phyloP scores from a whole-genome alignment of 768 basidiomycete genomes.

The Sarcodon aspratus region DNA sequence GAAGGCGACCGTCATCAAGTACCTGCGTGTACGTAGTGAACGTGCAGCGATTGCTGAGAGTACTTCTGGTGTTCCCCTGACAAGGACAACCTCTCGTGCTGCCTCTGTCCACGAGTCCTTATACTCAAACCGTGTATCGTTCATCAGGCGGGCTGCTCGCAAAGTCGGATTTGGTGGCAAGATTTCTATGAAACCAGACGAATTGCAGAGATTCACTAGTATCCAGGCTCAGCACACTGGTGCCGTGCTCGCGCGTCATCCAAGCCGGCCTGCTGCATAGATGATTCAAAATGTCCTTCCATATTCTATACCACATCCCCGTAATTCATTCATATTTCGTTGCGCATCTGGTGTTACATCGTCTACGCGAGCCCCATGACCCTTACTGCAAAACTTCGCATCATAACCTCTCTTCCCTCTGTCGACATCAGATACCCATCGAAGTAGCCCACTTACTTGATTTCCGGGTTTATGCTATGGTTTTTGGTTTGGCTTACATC shows the following conservation, averaged over 20 bases:
- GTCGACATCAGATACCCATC: no score
- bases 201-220: conserved; percentile 75
- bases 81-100: conserved; percentile 81
- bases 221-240: conserved; percentile 80
- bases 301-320: no score
- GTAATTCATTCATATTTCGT: no score
- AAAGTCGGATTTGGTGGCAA: conserved; percentile 84
- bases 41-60: conserved; percentile 23
- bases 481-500: no score
- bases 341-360: no score
- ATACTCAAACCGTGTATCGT: conserved; percentile 92
- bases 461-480: no score
- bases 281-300: background rate
- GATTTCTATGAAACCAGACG: conserved; percentile 73
- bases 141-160: conserved; percentile 80
- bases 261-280: conserved; percentile 38
- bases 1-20: conserved; percentile 88
- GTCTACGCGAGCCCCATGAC: no score
- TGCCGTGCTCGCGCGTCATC: conserved; percentile 66
- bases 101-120: conserved; percentile 85
- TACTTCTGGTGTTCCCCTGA: conserved; percentile 57
- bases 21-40: conserved; percentile 56
- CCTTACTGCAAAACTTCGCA: no score
- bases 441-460: no score
- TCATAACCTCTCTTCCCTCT: no score